These are phyloP conservation scores for Camellia japonica DNA, from an alignment of 148 eudicot genomes.

Conservation along the genomic window DNA sequence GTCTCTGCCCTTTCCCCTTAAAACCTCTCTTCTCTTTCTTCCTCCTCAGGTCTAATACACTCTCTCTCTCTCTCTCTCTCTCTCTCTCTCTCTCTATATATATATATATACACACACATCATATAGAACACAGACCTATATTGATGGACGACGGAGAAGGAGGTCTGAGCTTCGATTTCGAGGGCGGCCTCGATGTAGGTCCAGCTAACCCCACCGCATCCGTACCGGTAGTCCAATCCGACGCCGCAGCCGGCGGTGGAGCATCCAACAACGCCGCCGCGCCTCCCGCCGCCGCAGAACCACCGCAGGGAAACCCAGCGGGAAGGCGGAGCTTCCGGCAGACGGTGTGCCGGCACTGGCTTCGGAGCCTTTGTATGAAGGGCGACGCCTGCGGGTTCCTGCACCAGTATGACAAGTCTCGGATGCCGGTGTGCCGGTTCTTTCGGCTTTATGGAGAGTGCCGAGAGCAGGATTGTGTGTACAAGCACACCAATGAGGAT, in stretches of 20 bases:
- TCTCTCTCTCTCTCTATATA: too few relatives aligned
- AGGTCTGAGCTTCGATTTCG: slow-evolving; percentile 91
- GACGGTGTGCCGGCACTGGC: slow-evolving; percentile 98
- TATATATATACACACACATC: background rate
- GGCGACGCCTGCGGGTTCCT: slow-evolving; percentile 98
- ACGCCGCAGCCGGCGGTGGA: slow-evolving; percentile 28
- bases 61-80: too few relatives aligned
- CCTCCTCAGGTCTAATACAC: too few relatives aligned
- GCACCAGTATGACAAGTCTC: slow-evolving; percentile 89
- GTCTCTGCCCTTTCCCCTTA: too few relatives aligned
- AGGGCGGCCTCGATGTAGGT: slow-evolving; percentile 75
- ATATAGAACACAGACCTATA: background rate
- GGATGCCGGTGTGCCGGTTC: slow-evolving; percentile 93
- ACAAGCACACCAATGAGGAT: slow-evolving; percentile 93
- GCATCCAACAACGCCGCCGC: slow-evolving; percentile 16
- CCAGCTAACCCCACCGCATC: slow-evolving; percentile 73
- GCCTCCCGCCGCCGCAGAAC: slow-evolving; percentile 15
- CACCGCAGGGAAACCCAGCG: slow-evolving; percentile 13
- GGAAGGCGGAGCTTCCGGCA: slow-evolving; percentile 81
- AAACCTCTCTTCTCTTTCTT: too few relatives aligned
- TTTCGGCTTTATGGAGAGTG: slow-evolving; percentile 87
- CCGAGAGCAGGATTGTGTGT: slow-evolving; percentile 91
- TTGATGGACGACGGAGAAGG: slow-evolving; percentile 91
- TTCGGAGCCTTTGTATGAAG: slow-evolving; percentile 91
- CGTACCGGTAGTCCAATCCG: slow-evolving; percentile 48